Base-by-base conservation (phyloP, 75 land plant species). In the Pinus albicaulis region DNA sequence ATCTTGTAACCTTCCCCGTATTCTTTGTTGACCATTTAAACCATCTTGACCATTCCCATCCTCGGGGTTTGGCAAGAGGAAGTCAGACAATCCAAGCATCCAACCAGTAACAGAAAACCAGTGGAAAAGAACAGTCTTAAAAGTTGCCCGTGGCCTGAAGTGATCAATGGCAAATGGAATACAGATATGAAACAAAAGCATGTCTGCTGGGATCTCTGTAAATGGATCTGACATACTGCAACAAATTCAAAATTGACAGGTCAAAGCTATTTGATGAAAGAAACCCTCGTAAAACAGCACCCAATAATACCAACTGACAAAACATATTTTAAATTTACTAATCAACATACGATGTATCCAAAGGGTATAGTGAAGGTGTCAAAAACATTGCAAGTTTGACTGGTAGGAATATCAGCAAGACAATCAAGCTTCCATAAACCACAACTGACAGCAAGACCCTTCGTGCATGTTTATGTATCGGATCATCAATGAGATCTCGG, bases 371-470 rank as follows among this genome's bases (percentile, higher is more conserved):
- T 41, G 95, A 88, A 52, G 98, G 95, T 15, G 93, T 89, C 80
- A 95, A 34, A 38, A 86, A 83, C 89, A 93, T 91, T 22, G 99
- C 99, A 69, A 97, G 88, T 71, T 91, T 92, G 28, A 97, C 98
- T 23, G 99, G 99, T 70, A 97, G 81, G 58, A 92, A 97, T 24
- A 97, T 93, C 76, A 97, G 89, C 92, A 97, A 84, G 55, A 97
- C 99, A 80, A 97, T 95, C 71, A 97, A 89, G 78, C 99, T 97
- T 56, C 99, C 99, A 89, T 97, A 97, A 38, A 97, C 99, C 57
- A 92, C 93, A 52, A 97, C 92, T 69, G 99, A 97, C 26, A 97
- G 79, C 52, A 97, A 77, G 65, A 97, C 98, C n/a, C 99, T 85
- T 8, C 99, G 91, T 73, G 98, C 99, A 89, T 97, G 99, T 81